Evolutionary conservation across 23 red algal genomes (phyloP), one percentile per base, ranked within the genome.

Genomic region (Cyanidium caldarium): DNA sequence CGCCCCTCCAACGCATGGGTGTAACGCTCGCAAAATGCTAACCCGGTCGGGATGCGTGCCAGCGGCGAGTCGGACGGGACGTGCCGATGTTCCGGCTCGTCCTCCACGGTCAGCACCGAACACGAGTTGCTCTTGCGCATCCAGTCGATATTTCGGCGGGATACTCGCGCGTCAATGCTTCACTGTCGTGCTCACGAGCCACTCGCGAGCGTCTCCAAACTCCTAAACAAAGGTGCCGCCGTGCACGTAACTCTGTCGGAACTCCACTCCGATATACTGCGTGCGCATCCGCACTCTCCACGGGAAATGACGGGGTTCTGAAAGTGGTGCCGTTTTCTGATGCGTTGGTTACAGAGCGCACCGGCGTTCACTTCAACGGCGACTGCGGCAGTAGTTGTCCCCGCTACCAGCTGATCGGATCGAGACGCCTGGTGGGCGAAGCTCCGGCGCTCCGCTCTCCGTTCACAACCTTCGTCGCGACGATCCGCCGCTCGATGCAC

Each of bases 161-260:
- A 44, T 44, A 44, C 10, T 17, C 17, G 40, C 12, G 12, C 17
- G 40, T 17, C 10, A 44, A 44, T 13, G 17, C 17, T 44, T 10
- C 17, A 17, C 40, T 13, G 17, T 17, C 51, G 51, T 25, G 19
- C 51, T 21, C 7, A 28, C 51, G 5, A 61, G 23, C 19, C 7
- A n/a, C n/a, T n/a, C n/a, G n/a, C n/a, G n/a, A n/a, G n/a, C n/a
- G n/a, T n/a, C n/a, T n/a, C n/a, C 10, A 28, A 61, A 5, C 5
- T 7, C 51, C 31, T 28, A 61, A 61, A 61, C 51, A 28, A 61
- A 10, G 51, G 51, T 61, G 51, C 51, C 51, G 19, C 51, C 51
- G 51, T 61, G 51, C 51, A 61, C 51, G 51, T 61, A 61, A 28
- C 51, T 61, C 23, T 61, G 19, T 28, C 31, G 51, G 31, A 61